Evolutionary conservation across 2,329 filamentous ascomycete species (phyloP), one percentile per base, ranked within the genome.

Genomic region (Aureobasidium sp.): DNA sequence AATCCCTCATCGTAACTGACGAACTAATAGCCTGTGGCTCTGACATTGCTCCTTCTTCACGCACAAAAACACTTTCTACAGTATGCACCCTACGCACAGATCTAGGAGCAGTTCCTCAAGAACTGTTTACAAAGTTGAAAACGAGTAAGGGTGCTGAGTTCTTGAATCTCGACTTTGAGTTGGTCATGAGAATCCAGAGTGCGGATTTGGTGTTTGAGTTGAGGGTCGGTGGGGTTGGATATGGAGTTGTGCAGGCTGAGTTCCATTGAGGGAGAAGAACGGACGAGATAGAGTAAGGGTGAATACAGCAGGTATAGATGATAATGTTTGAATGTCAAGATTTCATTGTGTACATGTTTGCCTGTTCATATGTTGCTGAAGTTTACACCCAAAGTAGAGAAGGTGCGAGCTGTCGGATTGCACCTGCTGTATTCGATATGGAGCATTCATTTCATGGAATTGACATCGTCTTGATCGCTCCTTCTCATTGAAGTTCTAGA

Each of bases 21-120:
- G 89, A 93, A 68, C 77, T 93, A 41, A 90, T 92, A 64, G 88
- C 87, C 4, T 90, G 87, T 68, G 87, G 89, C 62, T 81, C 83
- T 3, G 88, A 91, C 65, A 79, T 80, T 58, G 86, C 85, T 6
- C 88, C 85, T 0, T 80, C 78, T 29, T 75, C 77, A 1, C 77
- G 73, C 67, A 69, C 70, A n/a, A 76, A 77, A 62, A 72, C 70
- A 5, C 78, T 92, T 13, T 81, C 87, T 55, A 85, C 88, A 66
- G 88, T 92, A 29, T 92, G 88, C 74, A 92, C 88, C 1, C 77
- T 93, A 42, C 91, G 86, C n/a, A 92, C 89, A 17, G 89, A 92
- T 69, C 77, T 93, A 13, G 87, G 85, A 53, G 87, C 87, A 0
- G 89, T 92, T 20, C 89, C 89, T 0, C 82, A 86, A 66, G 85